phyloP scores from a whole-genome alignment of 495 filamentous ascomycete species.

The Neurospora africana region DNA sequence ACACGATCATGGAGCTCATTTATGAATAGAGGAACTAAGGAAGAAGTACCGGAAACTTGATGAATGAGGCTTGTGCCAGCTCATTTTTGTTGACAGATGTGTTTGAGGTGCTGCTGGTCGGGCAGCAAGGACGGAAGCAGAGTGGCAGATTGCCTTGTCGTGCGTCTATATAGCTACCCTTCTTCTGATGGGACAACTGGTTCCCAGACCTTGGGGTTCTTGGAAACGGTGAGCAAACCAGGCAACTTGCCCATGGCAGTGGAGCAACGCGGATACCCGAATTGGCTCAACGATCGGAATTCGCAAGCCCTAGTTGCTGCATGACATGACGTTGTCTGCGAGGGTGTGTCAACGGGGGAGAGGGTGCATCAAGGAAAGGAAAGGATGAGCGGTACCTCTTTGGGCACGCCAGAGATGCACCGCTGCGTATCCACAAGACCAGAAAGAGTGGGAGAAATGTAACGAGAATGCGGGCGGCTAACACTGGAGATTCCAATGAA shows the following conservation, averaged over 20 bases:
- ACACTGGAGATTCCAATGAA: background rate
- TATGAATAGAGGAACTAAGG: conserved; percentile 2
- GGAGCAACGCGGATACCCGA: conserved; percentile 12
- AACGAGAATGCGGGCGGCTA: background rate
- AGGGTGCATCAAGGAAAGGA: conserved; percentile 7
- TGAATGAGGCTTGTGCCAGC: conserved; percentile 13
- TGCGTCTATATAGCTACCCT: conserved; percentile 13
- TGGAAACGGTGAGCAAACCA: conserved; percentile 5
- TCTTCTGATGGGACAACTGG: conserved; percentile 2
- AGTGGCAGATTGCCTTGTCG: conserved; percentile 6
- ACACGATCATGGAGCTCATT: conserved; percentile 7
- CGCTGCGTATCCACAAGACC: background rate
- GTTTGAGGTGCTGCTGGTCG: conserved; percentile 16
- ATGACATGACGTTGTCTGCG: conserved; percentile 18
- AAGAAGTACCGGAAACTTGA: conserved; percentile 7
- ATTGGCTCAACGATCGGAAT: conserved; percentile 4
- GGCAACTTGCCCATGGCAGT: conserved; percentile 9
- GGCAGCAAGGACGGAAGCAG: conserved; percentile 21
- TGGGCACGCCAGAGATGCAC: background rate
- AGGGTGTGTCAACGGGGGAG: conserved; percentile 6
- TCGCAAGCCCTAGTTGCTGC: conserved; percentile 9
- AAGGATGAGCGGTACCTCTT: conserved; percentile 1
- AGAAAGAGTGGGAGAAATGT: background rate
- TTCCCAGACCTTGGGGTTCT: background rate
- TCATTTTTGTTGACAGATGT: conserved; percentile 18